Base-by-base conservation (phyloP, 345 rosid genomes). In the Aegle marmelos region DNA sequence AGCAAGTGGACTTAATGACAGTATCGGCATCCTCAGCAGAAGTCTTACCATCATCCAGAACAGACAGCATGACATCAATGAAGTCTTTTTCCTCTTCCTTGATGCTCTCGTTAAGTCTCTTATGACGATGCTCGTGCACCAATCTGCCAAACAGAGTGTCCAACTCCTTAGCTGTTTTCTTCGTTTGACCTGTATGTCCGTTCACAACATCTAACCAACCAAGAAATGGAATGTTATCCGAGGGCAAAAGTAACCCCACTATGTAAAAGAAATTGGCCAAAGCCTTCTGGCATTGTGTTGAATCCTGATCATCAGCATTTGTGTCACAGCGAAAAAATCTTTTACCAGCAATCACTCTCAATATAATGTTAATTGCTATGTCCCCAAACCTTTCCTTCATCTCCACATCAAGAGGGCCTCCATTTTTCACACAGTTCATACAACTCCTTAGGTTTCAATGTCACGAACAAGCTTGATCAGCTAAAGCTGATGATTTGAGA, bases 1-100 rank as follows among this genome's bases (percentile, higher is more conserved):
- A 74, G 62, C 90, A 87, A 63, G 86, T 88, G 41, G 94, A 81
- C 78, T 91, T 93, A 81, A 88, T 85, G 79, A 78, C 79, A 27
- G 82, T 86, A 79, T 89, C 82, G n/a, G 83, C 71, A n/a, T 85
- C 91, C 70, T 81, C 86, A 79, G 73, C 71, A 2, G 88, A 82
- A 24, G 86, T 76, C 22, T 76, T 73, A 17, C 81, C 86, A 53
- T 83, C 76, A 50, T 88, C 84, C 45, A 83, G 78, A 53, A 85
- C 70, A 2, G 90, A 82, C 69, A 90, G 34, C 94, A 90, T 85
- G 22, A 90, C 80, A 72, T 89, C 86, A 28, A 91, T 82, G 79
- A 91, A 88, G 39, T 86, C 89, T 17, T 71, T 63, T 4, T 83
- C 81, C 77, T 69, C 27, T 45, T 74, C 37, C 65, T n/a, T 67